Conservation (phyloP, 805 yeast species). For the Ogataea paraovalis region DNA sequence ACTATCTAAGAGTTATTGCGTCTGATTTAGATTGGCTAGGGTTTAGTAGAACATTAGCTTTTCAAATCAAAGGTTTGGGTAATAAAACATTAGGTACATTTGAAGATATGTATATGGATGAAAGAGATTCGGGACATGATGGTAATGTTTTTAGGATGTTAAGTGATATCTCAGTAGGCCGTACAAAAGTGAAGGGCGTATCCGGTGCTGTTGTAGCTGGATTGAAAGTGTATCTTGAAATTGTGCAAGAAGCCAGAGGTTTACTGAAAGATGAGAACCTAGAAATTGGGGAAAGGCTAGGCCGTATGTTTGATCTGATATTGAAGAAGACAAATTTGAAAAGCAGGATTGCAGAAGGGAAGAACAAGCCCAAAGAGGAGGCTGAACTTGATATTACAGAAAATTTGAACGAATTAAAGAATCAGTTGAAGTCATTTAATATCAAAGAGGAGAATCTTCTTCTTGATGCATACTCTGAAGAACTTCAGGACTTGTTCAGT, state of each 20-base stretch:
- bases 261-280: slow-evolving; percentile 8
- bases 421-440: slow-evolving; percentile 25
- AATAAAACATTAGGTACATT: slow-evolving; percentile 35
- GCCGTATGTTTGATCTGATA: slow-evolving; percentile 20
- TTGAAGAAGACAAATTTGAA: slow-evolving; percentile 19
- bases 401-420: slow-evolving; percentile 27
- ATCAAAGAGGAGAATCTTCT: slow-evolving; percentile 22
- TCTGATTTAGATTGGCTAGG: slow-evolving; percentile 61
- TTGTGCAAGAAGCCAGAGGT: slow-evolving; percentile 23
- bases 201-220: slow-evolving; percentile 19
- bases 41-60: slow-evolving; percentile 49
- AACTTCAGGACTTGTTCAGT: slow-evolving; percentile 10
- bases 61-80: slow-evolving; percentile 70
- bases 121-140: slow-evolving; percentile 5
- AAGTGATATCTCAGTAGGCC: slow-evolving; percentile 6
- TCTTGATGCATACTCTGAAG: slow-evolving; percentile 19
- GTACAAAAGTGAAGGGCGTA: slow-evolving; percentile 13
- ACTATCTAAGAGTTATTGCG: slow-evolving; percentile 59
- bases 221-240: slow-evolving; percentile 27
- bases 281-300: slow-evolving; percentile 5
- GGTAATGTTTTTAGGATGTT: slow-evolving; percentile 11
- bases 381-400: slow-evolving; percentile 17
- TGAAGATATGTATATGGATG: slow-evolving; percentile 12
- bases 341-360: slow-evolving; percentile 13
- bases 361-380: slow-evolving; percentile 18